Percentiles rank a stretch among this genome's conserved stretches.
Evolutionary conservation across 2,329 filamentous ascomycete genomes (phyloP).

Genomic region (Leptoxyphium fumago): DNA sequence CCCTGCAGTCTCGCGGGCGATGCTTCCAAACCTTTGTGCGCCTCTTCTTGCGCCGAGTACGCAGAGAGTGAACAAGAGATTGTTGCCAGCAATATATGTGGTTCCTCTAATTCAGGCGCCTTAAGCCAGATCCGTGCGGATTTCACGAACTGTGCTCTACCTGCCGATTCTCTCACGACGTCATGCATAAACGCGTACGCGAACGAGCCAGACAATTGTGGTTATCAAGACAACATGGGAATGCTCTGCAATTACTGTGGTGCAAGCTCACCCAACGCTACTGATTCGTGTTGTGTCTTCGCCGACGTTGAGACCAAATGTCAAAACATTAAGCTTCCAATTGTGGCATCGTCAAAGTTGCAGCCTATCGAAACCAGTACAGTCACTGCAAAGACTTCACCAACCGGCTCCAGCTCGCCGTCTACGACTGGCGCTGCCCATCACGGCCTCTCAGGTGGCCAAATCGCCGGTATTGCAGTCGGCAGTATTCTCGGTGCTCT

Average conservation of each 20-base stretch:
- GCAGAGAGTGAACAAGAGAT: constrained; percentile 83
- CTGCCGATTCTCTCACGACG: constrained; percentile 60
- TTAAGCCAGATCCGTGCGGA: constrained; percentile 74
- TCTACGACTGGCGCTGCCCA: constrained; percentile 18
- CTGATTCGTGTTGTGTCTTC: constrained; percentile 86
- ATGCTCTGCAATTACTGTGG: constrained; percentile 82
- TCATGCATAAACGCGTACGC: constrained; percentile 59
- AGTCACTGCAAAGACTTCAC: constrained; percentile 40
- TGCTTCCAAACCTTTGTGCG: constrained; percentile 64
- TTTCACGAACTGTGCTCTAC: constrained; percentile 77
- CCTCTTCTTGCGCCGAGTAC: constrained; percentile 74
- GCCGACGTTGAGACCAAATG: constrained; percentile 63
- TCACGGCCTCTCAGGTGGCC: constrained; percentile 58
- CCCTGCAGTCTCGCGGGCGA: constrained; percentile 51
- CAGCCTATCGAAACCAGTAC: constrained; percentile 46
- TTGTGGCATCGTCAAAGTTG: constrained; percentile 43
- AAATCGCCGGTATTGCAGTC: constrained; percentile 81
- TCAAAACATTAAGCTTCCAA: constrained; percentile 58
- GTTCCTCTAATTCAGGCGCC: constrained; percentile 47
- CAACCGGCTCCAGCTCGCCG: constrained; percentile 7
- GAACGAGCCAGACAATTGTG: constrained; percentile 81
- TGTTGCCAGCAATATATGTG: constrained; percentile 61
- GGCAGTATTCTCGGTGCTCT: constrained; percentile 59
- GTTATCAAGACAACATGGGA: constrained; percentile 54
- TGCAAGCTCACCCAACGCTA: constrained; percentile 72